Evolutionary conservation across 495 filamentous ascomycete genomes (phyloP).

Genomic region (Tuber umbilicatum): DNA sequence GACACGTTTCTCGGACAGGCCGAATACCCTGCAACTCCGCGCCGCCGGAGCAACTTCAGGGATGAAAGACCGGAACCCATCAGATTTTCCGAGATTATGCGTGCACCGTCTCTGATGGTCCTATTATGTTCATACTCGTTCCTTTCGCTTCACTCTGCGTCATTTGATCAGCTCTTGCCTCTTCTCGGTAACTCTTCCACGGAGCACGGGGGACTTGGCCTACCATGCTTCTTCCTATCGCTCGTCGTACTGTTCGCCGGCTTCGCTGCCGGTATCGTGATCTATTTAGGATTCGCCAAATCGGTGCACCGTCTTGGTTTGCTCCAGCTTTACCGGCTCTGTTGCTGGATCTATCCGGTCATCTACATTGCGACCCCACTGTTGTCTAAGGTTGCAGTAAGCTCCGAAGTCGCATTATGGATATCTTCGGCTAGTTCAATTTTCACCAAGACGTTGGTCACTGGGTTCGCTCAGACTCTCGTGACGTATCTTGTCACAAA

Average conservation of each 20-base stretch:
- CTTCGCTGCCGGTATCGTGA: slow-evolving; percentile 41
- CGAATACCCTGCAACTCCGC: slow-evolving; percentile 18
- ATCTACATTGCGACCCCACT: slow-evolving; percentile 45
- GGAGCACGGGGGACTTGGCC: slow-evolving; percentile 45
- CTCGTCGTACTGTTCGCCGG: slow-evolving; percentile 43
- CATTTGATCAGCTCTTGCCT: slow-evolving; percentile 47
- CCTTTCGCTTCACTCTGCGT: slow-evolving; percentile 46
- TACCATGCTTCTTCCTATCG: slow-evolving; percentile 46
- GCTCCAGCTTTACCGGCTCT: slow-evolving; percentile 44
- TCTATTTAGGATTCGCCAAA: slow-evolving; percentile 40
- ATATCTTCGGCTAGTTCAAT: slow-evolving; percentile 43
- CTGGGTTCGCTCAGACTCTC: slow-evolving; percentile 44
- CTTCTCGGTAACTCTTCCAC: slow-evolving; percentile 47
- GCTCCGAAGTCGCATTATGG: slow-evolving; percentile 35
- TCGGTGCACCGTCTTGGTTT: slow-evolving; percentile 44
- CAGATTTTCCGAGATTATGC: slow-evolving; percentile 44
- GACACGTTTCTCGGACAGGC: slow-evolving; percentile 45
- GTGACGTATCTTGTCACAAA: slow-evolving; percentile 46
- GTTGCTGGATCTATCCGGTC: slow-evolving; percentile 44
- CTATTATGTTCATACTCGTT: slow-evolving; percentile 47
- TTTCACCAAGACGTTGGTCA: slow-evolving; percentile 45
- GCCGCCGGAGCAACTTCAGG: slow-evolving; percentile 33
- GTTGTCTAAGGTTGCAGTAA: slow-evolving; percentile 40
- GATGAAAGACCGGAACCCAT: slow-evolving; percentile 45
- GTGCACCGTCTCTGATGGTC: slow-evolving; percentile 46